Evolutionary conservation across 345 rosid genomes (phyloP).

Genomic region (Populus tremula): DNA sequence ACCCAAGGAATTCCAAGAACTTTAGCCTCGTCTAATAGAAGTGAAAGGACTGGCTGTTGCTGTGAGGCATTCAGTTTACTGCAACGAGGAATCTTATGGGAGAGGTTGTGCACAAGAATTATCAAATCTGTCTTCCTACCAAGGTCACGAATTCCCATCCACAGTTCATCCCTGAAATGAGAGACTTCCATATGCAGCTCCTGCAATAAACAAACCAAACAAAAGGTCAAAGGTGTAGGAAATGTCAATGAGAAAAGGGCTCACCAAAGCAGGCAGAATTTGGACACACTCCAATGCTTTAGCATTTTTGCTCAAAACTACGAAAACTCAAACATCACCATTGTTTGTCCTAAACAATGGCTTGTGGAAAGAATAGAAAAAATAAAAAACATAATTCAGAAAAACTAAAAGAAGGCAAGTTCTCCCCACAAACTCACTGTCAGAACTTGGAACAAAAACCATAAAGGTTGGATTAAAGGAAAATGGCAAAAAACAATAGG

Average conservation of each 20-base stretch:
- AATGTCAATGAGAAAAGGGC: neutral
- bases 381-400: too few relatives aligned
- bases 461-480: too few relatives aligned
- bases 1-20: slow-evolving; percentile 97
- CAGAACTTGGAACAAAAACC: too few relatives aligned
- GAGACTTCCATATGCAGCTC: slow-evolving; percentile 65
- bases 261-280: neutral
- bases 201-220: slow-evolving; percentile 33
- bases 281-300: neutral
- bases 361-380: too few relatives aligned
- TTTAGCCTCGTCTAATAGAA: slow-evolving; percentile 81
- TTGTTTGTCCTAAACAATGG: too few relatives aligned
- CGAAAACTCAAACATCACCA: too few relatives aligned
- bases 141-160: slow-evolving; percentile 80
- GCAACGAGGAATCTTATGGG: slow-evolving; percentile 78
- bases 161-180: slow-evolving; percentile 81
- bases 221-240: neutral
- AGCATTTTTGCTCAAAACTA: neutral
- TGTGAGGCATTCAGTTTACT: slow-evolving; percentile 42
- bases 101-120: slow-evolving; percentile 87
- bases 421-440: too few relatives aligned
- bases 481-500: too few relatives aligned
- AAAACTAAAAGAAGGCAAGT: too few relatives aligned
- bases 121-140: slow-evolving; percentile 78
- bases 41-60: slow-evolving; percentile 73